A percentile compares a stretch with the other conserved stretches of the same genome.
phyloP scores from a whole-genome alignment of 257 asterid species.

The Voacanga thouarsii region DNA sequence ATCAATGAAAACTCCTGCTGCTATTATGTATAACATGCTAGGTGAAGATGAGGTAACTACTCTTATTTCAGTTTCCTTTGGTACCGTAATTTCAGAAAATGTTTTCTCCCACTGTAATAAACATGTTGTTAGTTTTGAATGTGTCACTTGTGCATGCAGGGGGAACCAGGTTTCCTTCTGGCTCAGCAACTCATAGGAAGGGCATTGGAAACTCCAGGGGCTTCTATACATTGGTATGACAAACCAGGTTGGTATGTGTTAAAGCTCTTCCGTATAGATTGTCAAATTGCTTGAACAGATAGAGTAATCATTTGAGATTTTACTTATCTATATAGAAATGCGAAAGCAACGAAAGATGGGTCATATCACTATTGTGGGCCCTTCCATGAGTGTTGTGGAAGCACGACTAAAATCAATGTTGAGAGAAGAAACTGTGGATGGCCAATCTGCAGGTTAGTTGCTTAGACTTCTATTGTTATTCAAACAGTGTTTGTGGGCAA shows the following conservation, averaged over 20 bases:
- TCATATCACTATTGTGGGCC: conserved; percentile 84
- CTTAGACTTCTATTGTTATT: neutral
- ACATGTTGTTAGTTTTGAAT: neutral
- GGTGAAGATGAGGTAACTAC: conserved; percentile 80
- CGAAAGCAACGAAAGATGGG: conserved; percentile 99
- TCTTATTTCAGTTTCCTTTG: neutral
- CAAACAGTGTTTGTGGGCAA: neutral
- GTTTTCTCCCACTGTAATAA: neutral
- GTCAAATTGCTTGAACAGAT: neutral
- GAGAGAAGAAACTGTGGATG: conserved; percentile 43
- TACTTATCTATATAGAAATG: conserved; percentile 49
- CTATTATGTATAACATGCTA: conserved; percentile 88
- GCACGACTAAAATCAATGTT: conserved; percentile 58
- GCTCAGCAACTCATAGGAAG: conserved; percentile 69
- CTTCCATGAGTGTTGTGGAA: conserved; percentile 76
- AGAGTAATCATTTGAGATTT: neutral
- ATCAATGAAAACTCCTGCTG: conserved; percentile 78
- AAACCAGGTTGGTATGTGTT: conserved; percentile 74
- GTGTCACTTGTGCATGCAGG: conserved; percentile 40
- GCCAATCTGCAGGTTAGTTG: conserved; percentile 50
- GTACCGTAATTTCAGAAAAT: neutral
- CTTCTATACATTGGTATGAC: conserved; percentile 95
- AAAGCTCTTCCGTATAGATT: neutral
- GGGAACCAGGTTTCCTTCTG: conserved; percentile 71
- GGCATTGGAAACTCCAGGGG: conserved; percentile 76